A percentile compares a stretch with the other conserved stretches of the same genome.
These are phyloP conservation scores for Cucurbitaria berberidis DNA, from an alignment of 2,329 filamentous ascomycete genomes.

Conservation along the genomic window DNA sequence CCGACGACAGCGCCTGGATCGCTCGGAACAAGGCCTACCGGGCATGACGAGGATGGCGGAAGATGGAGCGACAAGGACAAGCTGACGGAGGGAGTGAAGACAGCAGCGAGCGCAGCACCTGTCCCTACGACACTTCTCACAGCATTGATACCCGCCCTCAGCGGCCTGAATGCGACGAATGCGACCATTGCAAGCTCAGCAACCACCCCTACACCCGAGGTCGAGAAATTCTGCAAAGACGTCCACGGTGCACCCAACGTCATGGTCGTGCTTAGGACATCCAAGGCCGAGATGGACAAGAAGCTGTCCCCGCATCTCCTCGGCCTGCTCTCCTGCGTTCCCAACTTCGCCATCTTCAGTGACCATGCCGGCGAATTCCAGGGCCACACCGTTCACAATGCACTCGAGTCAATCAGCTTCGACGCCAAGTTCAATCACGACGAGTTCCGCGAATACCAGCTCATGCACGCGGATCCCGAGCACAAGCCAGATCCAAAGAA, in stretches of 20 bases:
- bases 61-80: constrained; percentile 25
- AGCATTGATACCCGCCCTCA: constrained; percentile 1
- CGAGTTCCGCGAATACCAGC: constrained; percentile 61
- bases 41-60: constrained; percentile 27
- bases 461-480: constrained; percentile 52
- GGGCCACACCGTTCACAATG: constrained; percentile 59
- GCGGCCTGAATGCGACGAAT: constrained; percentile 6
- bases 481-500: constrained; percentile 49
- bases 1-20: constrained; percentile 8
- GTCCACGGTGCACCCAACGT: constrained; percentile 54
- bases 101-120: constrained; percentile 1
- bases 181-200: neutral
- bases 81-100: neutral
- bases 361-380: constrained; percentile 61
- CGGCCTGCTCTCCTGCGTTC: constrained; percentile 62
- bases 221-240: constrained; percentile 30
- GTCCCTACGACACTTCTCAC: constrained; percentile 17
- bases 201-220: constrained; percentile 3
- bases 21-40: constrained; percentile 12
- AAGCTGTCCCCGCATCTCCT: constrained; percentile 63
- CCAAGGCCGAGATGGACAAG: constrained; percentile 64
- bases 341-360: constrained; percentile 64
- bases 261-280: constrained; percentile 64
- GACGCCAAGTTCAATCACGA: constrained; percentile 46
- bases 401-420: constrained; percentile 51